Conservation (phyloP, 2,329 filamentous ascomycete species). For the Chrysosporium keratinophilum region DNA sequence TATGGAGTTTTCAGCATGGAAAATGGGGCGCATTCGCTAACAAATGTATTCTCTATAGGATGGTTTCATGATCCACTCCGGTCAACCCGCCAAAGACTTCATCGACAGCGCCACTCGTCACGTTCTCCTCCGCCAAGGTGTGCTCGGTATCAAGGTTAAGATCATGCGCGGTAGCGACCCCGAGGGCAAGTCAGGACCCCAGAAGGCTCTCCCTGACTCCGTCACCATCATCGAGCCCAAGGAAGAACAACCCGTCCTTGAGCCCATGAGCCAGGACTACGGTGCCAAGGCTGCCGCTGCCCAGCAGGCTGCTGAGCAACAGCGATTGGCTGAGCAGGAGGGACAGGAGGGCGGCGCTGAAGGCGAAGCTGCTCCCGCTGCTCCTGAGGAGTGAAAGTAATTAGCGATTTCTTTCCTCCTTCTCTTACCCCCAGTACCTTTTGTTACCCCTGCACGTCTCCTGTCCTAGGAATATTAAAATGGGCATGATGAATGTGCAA, state of each 20-base stretch:
- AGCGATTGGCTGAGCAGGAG: slow-evolving; percentile 45
- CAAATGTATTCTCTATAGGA: slow-evolving; percentile 42
- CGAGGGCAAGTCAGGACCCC: slow-evolving; percentile 95
- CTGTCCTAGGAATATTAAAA: slow-evolving; percentile 7
- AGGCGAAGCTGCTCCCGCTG: slow-evolving; percentile 36
- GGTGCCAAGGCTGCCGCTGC: slow-evolving; percentile 75
- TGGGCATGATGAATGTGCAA: slow-evolving; percentile 11
- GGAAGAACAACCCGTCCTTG: slow-evolving; percentile 91
- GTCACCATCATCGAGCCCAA: slow-evolving; percentile 99
- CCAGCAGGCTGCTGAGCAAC: slow-evolving; percentile 46
- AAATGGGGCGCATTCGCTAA: not conserved
- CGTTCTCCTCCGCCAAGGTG: slow-evolving; percentile 99
- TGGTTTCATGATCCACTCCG: slow-evolving; percentile 99
- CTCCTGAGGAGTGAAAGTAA: slow-evolving; percentile 37
- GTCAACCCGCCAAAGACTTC: slow-evolving; percentile 98
- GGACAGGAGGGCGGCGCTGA: slow-evolving; percentile 34
- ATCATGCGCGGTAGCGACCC: slow-evolving; percentile 99
- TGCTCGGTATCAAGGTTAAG: slow-evolving; percentile 99
- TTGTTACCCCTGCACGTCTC: not conserved
- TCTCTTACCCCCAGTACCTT: slow-evolving; percentile 1
- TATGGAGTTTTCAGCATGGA: no score
- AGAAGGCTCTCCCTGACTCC: slow-evolving; percentile 94
- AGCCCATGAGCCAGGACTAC: slow-evolving; percentile 97
- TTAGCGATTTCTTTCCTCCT: slow-evolving; percentile 12
- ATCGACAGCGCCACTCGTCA: slow-evolving; percentile 97